These are phyloP conservation scores for Tolypocladium cylindrosporum DNA, from an alignment of 2,329 filamentous ascomycete species.

Conservation along the genomic window DNA sequence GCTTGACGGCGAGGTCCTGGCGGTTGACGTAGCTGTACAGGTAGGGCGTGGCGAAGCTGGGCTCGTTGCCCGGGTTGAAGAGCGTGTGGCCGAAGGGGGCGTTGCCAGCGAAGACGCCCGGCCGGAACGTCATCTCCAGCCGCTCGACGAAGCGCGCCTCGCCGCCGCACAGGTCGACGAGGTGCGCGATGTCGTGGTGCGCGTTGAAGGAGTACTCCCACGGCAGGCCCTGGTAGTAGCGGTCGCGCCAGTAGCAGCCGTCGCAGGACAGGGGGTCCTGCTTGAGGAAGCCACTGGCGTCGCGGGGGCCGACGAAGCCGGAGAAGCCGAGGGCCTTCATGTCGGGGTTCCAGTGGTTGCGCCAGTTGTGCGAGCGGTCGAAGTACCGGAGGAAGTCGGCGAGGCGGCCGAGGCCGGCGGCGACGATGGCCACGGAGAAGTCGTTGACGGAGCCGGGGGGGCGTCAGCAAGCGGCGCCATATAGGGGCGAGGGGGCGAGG, in stretches of 20 bases:
- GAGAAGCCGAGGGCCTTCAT: constrained; percentile 48
- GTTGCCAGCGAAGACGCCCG: constrained; percentile 30
- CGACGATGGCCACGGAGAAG: constrained; percentile 57
- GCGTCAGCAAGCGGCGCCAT: neutral
- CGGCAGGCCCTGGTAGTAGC: constrained; percentile 47
- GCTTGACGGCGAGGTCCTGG: constrained; percentile 50
- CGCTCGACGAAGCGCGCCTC: constrained; percentile 41
- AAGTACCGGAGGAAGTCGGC: constrained; percentile 49
- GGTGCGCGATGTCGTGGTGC: constrained; percentile 51
- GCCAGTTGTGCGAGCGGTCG: constrained; percentile 56
- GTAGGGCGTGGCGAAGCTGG: constrained; percentile 56
- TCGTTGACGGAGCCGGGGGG: constrained; percentile 48
- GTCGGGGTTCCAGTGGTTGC: constrained; percentile 58
- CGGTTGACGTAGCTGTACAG: constrained; percentile 58
- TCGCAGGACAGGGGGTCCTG: constrained; percentile 50
- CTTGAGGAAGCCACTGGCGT: constrained; percentile 33
- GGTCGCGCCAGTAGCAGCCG: constrained; percentile 57
- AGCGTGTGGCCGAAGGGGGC: constrained; percentile 41
- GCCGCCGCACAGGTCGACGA: constrained; percentile 48
- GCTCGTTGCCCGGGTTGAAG: constrained; percentile 60
- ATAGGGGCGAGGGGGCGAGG: too few relatives aligned
- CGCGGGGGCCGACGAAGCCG: constrained; percentile 57
- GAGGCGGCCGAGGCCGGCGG: constrained; percentile 40
- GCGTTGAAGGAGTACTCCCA: constrained; percentile 61
- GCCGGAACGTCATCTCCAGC: constrained; percentile 51